Evolutionary conservation across 768 basidiomycete species (phyloP), one percentile per base, ranked within the genome.

Genomic region (Tulasnella sp.): DNA sequence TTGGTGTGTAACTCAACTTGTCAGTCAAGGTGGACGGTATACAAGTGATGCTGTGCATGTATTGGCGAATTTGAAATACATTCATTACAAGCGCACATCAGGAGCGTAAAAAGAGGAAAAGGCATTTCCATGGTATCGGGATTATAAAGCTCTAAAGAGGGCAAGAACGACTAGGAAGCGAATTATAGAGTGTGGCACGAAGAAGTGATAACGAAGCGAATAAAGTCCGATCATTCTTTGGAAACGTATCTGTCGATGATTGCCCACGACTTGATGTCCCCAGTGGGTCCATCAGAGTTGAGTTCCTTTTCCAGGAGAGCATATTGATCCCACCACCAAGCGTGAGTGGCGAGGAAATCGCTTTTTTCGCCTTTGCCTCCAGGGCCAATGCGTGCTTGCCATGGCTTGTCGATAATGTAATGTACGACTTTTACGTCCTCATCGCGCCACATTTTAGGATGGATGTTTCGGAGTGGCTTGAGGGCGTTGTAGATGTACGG

Each of bases 401-500:
- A 97, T 15, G 95, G 95, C 82, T 97, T 97, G 80, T 95, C 93
- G 75, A 95, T 83, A 80, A 96, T 94, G 81, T 93, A 96, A 82
- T 97, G 96, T 29, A 96, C 84, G 81, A 94, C 93, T 76, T 90
- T 89, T 42, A 96, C 89, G 82, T 95, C 91, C 3, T 90, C 89
- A 81, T 97, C 94, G 64, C 87, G 84, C 97, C 97, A 99, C 79
- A 94, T 81, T 40, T 86, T 81, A 45, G 86, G 82, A 83, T 99
- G 97, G 49, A 90, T 86, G 39, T 85, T 80, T 67, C 91, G 87
- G 79, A 94, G 82, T n/a, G 96, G 93, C 84, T 94, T 96, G 78
- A 99, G 86, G 0, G 95, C 96, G 80, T 99, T 99, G 83, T 95
- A 96, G 78, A 89, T 89, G 89, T 93, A 97, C 0, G 90, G 88